Evolutionary conservation across 148 eudicot genomes (phyloP).

Genomic region (Polygonum maritimum): DNA sequence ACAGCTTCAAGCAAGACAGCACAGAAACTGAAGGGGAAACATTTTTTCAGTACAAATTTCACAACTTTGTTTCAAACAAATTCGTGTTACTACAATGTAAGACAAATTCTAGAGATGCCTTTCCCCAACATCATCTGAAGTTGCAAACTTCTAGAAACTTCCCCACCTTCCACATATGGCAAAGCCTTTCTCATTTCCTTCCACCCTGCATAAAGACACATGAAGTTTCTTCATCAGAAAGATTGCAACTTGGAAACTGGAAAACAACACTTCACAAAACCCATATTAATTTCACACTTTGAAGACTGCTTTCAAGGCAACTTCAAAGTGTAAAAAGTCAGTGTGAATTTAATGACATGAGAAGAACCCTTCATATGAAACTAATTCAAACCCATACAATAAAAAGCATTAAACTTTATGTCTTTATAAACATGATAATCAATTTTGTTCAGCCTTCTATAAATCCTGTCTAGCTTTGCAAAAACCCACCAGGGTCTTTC

Average conservation of each 20-base stretch:
- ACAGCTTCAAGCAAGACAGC: not conserved
- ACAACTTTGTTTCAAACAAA: not conserved
- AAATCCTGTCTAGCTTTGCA: not conserved
- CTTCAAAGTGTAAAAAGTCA: not conserved
- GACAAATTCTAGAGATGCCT: not conserved
- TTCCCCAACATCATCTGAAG: slow-evolving; percentile 4
- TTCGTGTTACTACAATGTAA: not conserved
- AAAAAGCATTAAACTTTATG: not conserved
- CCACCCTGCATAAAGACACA: not conserved
- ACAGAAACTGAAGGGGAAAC: slow-evolving; percentile 8
- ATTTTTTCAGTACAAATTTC: not conserved
- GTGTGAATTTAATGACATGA: slow-evolving; percentile 9
- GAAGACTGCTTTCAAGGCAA: not conserved
- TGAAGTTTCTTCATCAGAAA: not conserved
- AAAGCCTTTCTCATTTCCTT: not conserved
- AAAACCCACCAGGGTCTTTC: not conserved
- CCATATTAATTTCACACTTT: not conserved
- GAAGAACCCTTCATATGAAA: not conserved
- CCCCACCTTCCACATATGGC: not conserved
- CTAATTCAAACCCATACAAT: not conserved
- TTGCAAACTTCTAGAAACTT: slow-evolving; percentile 6
- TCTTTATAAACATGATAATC: not conserved
- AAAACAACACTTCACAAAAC: slow-evolving; percentile 6
- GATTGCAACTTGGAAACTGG: not conserved
- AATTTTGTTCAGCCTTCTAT: not conserved